Conservation (phyloP, 2,329 filamentous ascomycete species). For the Karstenula rhodostoma region DNA sequence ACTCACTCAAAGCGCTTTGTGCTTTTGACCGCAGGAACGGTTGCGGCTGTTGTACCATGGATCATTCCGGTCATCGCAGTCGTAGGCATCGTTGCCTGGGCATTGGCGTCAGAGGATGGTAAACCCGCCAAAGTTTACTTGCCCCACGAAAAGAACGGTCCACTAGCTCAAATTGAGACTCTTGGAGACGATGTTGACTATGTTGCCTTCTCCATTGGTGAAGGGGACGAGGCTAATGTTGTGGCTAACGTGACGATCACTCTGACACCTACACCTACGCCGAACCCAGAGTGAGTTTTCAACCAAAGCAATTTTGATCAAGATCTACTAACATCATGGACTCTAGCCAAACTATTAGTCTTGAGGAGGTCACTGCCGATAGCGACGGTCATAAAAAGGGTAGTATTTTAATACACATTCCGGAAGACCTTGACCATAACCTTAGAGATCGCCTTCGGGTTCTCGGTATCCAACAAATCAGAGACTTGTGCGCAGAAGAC, state of each 20-base stretch:
- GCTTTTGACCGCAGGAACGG: slow-evolving; percentile 2
- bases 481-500: not conserved
- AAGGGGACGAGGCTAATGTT: not conserved
- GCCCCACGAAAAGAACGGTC: not conserved
- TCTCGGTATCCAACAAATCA: slow-evolving; percentile 2
- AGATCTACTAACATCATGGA: not conserved
- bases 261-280: slow-evolving; percentile 1
- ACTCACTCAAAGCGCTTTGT: slow-evolving; percentile 5
- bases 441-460: slow-evolving; percentile 1
- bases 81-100: not conserved
- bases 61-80: not conserved
- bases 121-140: not conserved
- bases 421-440: slow-evolving; percentile 1
- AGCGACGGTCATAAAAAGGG: not conserved
- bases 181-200: not conserved
- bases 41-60: not conserved
- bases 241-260: slow-evolving; percentile 6
- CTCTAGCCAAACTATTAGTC: not conserved
- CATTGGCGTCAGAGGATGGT: not conserved
- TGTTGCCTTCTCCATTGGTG: not conserved
- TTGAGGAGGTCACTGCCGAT: slow-evolving; percentile 1
- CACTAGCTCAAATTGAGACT: slow-evolving; percentile 2
- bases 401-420: slow-evolving; percentile 4
- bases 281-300: slow-evolving; percentile 1
- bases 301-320: not conserved